phyloP scores from a whole-genome alignment of 2,329 filamentous ascomycete species.

The Colletotrichum sp. region DNA sequence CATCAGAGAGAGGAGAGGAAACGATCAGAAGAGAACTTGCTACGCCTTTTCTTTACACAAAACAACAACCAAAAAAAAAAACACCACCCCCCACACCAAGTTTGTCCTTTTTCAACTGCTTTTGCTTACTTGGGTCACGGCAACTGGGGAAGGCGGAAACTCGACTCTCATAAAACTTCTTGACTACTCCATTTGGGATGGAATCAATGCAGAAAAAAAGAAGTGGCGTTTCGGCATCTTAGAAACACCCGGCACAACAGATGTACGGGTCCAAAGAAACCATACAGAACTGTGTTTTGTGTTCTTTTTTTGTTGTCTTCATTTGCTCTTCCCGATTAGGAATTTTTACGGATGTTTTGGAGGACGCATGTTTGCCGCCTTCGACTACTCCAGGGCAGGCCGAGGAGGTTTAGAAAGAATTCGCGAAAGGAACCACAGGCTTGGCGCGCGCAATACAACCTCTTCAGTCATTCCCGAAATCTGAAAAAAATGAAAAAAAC shows the following conservation, averaged over 20 bases:
- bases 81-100: conserved; percentile 7
- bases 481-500: background rate
- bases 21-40: conserved; percentile 9
- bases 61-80: conserved; percentile 1
- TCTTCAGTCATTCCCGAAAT: background rate
- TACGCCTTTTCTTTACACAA: background rate
- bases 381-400: conserved; percentile 18
- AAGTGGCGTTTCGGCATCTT: conserved; percentile 18
- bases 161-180: conserved; percentile 5
- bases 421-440: background rate
- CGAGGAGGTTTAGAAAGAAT: background rate
- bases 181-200: background rate
- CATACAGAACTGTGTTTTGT: conserved; percentile 14
- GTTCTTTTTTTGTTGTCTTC: background rate
- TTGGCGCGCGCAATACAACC: background rate
- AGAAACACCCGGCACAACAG: conserved; percentile 7
- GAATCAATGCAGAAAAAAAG: background rate
- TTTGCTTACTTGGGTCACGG: conserved; percentile 13
- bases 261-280: conserved; percentile 1
- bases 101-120: conserved; percentile 1
- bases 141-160: conserved; percentile 1
- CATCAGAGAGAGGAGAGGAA: conserved; percentile 12
- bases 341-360: conserved; percentile 13
- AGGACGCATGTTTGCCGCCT: conserved; percentile 9
- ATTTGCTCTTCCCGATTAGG: background rate